Percentiles rank a stretch among this genome's conserved stretches.
These are phyloP conservation scores for Sporormia fimetaria DNA, from an alignment of 495 filamentous ascomycete species.

Conservation along the genomic window DNA sequence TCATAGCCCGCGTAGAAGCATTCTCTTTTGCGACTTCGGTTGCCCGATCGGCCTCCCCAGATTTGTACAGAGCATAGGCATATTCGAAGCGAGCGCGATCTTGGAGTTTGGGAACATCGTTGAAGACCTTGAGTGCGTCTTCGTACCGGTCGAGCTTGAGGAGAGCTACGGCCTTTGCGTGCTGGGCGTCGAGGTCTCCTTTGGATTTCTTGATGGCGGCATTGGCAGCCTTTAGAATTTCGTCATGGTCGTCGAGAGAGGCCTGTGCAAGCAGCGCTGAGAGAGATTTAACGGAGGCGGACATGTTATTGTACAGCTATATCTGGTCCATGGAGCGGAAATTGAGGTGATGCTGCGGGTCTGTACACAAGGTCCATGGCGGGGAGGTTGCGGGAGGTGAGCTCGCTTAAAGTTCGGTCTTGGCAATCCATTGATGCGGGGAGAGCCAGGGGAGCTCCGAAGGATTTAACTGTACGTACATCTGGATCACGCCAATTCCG, in stretches of 20 bases:
- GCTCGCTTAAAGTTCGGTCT: no score
- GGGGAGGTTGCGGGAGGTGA: slow-evolving; percentile 3
- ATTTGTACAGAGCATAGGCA: slow-evolving; percentile 87
- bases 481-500: no score
- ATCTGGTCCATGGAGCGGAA: slow-evolving; percentile 2
- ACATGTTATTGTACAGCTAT: slow-evolving; percentile 13
- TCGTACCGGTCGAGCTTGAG: slow-evolving; percentile 89
- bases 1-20: slow-evolving; percentile 46
- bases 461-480: no score
- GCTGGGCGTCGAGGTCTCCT: slow-evolving; percentile 54
- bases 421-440: no score
- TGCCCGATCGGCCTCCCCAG: slow-evolving; percentile 64
- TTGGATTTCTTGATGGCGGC: slow-evolving; percentile 52
- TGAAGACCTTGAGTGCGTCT: slow-evolving; percentile 69
- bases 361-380: neutral
- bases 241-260: slow-evolving; percentile 63
- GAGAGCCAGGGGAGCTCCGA: no score
- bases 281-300: slow-evolving; percentile 39
- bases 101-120: slow-evolving; percentile 56
- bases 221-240: slow-evolving; percentile 61
- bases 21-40: slow-evolving; percentile 42
- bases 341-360: neutral
- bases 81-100: slow-evolving; percentile 60
- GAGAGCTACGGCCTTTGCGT: slow-evolving; percentile 72
- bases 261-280: slow-evolving; percentile 45